phyloP scores from a whole-genome alignment of 176 grass and related monocot species.

The Oryza australiensis region DNA sequence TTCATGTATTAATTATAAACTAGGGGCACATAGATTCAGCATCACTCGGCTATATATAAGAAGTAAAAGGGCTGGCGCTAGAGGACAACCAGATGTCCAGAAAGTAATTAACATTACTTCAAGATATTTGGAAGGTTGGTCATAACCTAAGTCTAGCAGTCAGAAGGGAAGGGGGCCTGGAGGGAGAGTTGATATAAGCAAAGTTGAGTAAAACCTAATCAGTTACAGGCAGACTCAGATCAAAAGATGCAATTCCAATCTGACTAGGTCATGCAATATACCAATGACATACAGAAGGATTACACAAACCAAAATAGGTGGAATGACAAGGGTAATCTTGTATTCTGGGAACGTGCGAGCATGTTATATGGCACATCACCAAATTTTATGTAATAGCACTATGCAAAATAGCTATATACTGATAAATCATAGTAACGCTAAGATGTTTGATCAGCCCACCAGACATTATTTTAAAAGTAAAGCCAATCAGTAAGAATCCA shows the following conservation, averaged over 20 bases:
- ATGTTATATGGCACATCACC: background rate
- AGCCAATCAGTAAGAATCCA: background rate
- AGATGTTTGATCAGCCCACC: conserved; percentile 20
- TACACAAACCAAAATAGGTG: conserved; percentile 22
- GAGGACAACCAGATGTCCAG: background rate
- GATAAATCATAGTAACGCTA: background rate
- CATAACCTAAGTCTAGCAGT: background rate
- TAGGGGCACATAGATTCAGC: conserved; percentile 12
- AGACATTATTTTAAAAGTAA: background rate
- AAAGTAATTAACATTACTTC: conserved; percentile 9
- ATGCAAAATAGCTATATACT: background rate
- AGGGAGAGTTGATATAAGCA: conserved; percentile 10
- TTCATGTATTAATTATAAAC: conserved; percentile 12
- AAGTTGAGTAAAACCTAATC: conserved; percentile 27
- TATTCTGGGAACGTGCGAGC: background rate
- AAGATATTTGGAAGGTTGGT: background rate
- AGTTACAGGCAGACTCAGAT: background rate
- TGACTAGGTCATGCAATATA: conserved; percentile 13
- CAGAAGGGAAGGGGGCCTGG: background rate
- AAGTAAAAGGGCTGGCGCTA: background rate
- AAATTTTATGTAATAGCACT: conserved; percentile 17
- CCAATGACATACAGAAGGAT: background rate
- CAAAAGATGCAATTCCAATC: background rate
- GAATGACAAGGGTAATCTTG: conserved; percentile 13
- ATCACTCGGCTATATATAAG: background rate